Evolutionary conservation across 352 stramenopile species (phyloP).

Genomic region (Aphanomyces invadans): DNA sequence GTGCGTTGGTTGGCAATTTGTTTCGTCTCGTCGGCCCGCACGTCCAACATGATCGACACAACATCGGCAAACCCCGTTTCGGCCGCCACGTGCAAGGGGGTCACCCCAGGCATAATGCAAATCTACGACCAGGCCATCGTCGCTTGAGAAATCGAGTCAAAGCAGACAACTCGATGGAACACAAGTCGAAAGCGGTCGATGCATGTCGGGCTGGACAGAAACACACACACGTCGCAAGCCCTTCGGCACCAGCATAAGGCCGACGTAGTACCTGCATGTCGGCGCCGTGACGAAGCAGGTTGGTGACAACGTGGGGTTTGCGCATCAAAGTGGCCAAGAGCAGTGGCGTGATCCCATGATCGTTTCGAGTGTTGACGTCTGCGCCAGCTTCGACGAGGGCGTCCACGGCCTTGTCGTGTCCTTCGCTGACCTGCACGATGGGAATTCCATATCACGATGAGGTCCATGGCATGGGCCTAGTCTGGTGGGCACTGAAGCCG

Average conservation of each 20-base stretch:
- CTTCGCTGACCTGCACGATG: constrained; percentile 50
- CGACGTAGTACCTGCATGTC: constrained; percentile 36
- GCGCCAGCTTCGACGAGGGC: constrained; percentile 50
- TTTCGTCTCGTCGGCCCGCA: constrained; percentile 39
- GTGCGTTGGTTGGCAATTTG: constrained; percentile 48
- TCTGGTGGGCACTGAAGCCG: no score
- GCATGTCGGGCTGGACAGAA: no score
- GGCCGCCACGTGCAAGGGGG: constrained; percentile 63
- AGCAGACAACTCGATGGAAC: no score
- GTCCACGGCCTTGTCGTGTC: constrained; percentile 65
- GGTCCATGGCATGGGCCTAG: no score
- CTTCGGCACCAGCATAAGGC: no score
- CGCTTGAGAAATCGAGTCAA: background rate
- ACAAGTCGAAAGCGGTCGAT: no score
- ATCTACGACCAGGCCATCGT: constrained; percentile 12
- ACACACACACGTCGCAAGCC: no score
- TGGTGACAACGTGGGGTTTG: constrained; percentile 51
- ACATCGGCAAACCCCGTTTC: constrained; percentile 63
- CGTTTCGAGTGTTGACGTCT: constrained; percentile 57
- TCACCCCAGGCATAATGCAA: constrained; percentile 56
- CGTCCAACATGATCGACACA: constrained; percentile 45
- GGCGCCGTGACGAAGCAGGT: constrained; percentile 43
- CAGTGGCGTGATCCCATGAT: constrained; percentile 60
- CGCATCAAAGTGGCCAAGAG: constrained; percentile 74
- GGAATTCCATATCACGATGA: no score